Base-by-base conservation (phyloP, 1,139 yeast genomes). In the Yarrowia galli region DNA sequence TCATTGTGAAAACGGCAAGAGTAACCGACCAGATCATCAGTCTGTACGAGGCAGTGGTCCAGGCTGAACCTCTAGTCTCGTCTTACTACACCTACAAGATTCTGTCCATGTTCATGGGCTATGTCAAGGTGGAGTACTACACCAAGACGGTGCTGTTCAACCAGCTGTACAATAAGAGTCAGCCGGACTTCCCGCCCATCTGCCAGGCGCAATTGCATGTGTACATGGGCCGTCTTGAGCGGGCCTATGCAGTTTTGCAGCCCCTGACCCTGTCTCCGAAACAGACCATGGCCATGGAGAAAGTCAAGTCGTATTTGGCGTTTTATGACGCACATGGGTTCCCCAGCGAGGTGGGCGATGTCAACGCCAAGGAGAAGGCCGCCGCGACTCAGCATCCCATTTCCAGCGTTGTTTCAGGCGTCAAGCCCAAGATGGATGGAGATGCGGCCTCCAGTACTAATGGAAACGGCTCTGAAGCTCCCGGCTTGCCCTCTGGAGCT, bases 281-380 rank as follows among this genome's bases (percentile, higher is more conserved):
- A 9, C 43, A 28, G 56, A 48, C 56, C 23, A 23, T 46, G 45
- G 66, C 66, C 23, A 38, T 61, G 45, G 66, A 46, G 25, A 61
- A 46, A 13, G 54, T 61, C 36, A 46, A 48, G 38, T 45, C 56
- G 18, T 61, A 61, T 15, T 7, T 61, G 18, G 43, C 56, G 15
- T 61, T 61, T 15, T 61, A 61, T 46, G 66, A 61, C 38, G 28
- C 66, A 1, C 66, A 61, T 8, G 66, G 66, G 18, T 61, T 36
- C 38, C 66, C 66, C 23, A 22, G 38, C 38, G 66, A 61, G 38
- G 28, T 61, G 35, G 66, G 46, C 15, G 46, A 60, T 12, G 8
- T 13, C 36, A 40, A 12, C 13, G 22, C 22, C n/a, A 54, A 38
- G 23, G 38, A 40, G 3, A 25, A 28, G 10, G 15, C 22, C 8